Base-by-base conservation (phyloP, 805 yeast species). In the Millerozyma miso region DNA sequence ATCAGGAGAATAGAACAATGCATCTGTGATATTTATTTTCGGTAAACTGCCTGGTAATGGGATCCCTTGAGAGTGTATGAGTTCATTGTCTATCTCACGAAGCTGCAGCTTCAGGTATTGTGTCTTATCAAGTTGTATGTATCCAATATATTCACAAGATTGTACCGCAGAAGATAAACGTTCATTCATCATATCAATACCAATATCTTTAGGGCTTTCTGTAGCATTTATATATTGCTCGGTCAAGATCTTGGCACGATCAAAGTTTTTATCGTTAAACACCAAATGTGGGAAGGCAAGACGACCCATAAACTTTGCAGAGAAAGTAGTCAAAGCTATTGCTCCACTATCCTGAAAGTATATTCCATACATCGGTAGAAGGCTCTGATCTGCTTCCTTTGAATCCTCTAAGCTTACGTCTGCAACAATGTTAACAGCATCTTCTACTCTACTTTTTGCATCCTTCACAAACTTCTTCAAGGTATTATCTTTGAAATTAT, bases 1-100 rank as follows among this genome's bases (percentile, higher is more conserved):
- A 57, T 90, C 96, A 0, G 97, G 97, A 0, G 96, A 88, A 55
- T 86, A 89, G 15, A 88, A 45, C 12, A 88, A 48, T 4, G 84
- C 88, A 8, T 74, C 62, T 2, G 73, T 59, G 7, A 90, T 53
- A 26, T 64, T 65, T 14, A 90, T 49, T 0, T 60, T 53, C 0
- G 97, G 97, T 4, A 83, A 56, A 1, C 55, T 45, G 3, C 43
- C 32, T 14, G 75, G 72, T 13, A 81, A 74, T 1, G 97, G 97
- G 46, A 85, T 68, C 0, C 97, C 97, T n/a, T 76, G 56, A 1
- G 97, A 97, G 47, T 74, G 68, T 8, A 51, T 58, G 16, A 89
- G 63, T 59, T 90, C 98, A 31, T 79, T 74, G 51, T 90, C 97
- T 23, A 90, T 79, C 38, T 66, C 65, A 35, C 68, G 55, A 44